Evolutionary conservation across 2,329 filamentous ascomycete species (phyloP), one percentile per base, ranked within the genome.

Genomic region (Hypoxylon sp.): DNA sequence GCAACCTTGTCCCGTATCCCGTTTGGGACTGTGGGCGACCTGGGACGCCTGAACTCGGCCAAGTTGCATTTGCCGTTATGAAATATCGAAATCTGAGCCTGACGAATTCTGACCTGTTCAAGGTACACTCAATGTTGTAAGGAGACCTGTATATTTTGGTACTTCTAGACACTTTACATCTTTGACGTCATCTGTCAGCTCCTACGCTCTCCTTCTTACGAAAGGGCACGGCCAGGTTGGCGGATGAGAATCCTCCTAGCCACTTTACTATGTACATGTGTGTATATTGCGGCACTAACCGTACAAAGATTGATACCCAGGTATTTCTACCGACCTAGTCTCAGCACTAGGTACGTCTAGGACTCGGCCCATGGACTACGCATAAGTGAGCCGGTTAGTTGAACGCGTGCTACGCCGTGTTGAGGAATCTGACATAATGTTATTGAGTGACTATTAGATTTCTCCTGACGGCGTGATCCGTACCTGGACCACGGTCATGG

Each of bases 351-450:
- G n/a, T 27, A 37, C 42, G 31, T 17, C 17, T 23, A 20, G 43
- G 35, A 13, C 23, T 47, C 38, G 21, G 37, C 37, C 51, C 18
- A 48, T 41, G 46, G 46, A 37, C 47, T 33, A 21, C 20, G 8
- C 26, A 7, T 27, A 27, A 9, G 2, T 27, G 11, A 33, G 29
- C 42, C 15, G 37, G 27, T 42, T 24, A 15, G 13, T 46, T 33
- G 15, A 29, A 29, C 41, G 35, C 27, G 18, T 24, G 42, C 46
- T 42, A 48, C 37, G 47, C 49, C 48, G 42, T 29, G 21, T 49
- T 48, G 54, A 37, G 51, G 18, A 46, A 52, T 64, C 61, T 64
- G 61, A 64, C 61, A 59, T 64, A 58, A 64, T 50, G 55, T 47
- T 48, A 52, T 31, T 38, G 15, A 8, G 17, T 38, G 29, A 31